Evolutionary conservation across 768 basidiomycete species (phyloP).

Genomic region (Mycena haematopus): DNA sequence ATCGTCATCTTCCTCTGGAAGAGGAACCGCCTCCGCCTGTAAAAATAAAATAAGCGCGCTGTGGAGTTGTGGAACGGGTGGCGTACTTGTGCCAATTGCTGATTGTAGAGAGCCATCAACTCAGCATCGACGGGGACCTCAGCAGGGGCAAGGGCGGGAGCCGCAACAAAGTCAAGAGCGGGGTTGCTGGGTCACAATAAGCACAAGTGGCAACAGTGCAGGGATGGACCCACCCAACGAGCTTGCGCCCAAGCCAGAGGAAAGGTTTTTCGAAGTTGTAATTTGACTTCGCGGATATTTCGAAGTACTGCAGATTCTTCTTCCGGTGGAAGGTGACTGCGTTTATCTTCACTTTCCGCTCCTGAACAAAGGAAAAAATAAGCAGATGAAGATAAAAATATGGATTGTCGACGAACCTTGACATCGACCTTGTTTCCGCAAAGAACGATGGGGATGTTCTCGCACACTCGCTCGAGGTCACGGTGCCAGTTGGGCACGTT

Average conservation of each 20-base stretch:
- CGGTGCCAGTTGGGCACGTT: conserved; percentile 99
- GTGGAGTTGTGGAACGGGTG: conserved; percentile 5
- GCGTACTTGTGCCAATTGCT: conserved; percentile 71
- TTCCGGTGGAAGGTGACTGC: conserved; percentile 99
- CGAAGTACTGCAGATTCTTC: conserved; percentile 99
- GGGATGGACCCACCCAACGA: conserved; percentile 81
- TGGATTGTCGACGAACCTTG: conserved; percentile 68
- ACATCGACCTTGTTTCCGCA: conserved; percentile 99
- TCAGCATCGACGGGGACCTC: conserved; percentile 84
- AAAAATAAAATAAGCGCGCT: conserved; percentile 20
- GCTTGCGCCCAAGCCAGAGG: conserved; percentile 98
- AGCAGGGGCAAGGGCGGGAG: conserved; percentile 93
- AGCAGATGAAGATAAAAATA: conserved; percentile 9
- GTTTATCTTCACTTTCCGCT: conserved; percentile 99
- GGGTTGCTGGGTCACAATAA: conserved; percentile 65
- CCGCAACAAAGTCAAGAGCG: conserved; percentile 92
- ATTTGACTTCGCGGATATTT: conserved; percentile 99
- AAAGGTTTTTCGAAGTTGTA: conserved; percentile 99
- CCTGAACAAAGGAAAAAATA: conserved; percentile 53
- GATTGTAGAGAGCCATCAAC: conserved; percentile 82
- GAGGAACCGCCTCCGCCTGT: conserved; percentile 89
- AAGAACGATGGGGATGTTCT: conserved; percentile 99
- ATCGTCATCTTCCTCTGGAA: conserved; percentile 97
- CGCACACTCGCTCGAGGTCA: conserved; percentile 98
- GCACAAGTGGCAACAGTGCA: not conserved